Base-by-base conservation (phyloP, 495 filamentous ascomycete genomes). In the Hyaloscypha variabilis region DNA sequence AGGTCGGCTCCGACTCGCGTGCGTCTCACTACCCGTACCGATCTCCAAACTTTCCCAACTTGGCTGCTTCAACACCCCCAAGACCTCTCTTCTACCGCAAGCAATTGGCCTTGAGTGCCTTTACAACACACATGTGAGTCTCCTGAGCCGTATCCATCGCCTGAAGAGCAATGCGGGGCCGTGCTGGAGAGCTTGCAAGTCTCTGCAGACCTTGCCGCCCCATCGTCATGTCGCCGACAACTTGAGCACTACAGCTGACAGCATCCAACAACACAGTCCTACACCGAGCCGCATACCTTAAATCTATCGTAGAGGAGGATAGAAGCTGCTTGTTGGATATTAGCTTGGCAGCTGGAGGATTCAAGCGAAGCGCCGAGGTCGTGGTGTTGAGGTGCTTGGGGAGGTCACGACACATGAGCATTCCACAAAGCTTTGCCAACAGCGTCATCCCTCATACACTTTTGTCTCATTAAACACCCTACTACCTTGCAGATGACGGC, bases 401-500 rank as follows among this genome's bases (percentile, higher is more conserved):
- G 66, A 53, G 49, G 58, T 60, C 23, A 53, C 4, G 24, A 57
- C 30, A 34, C n/a, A 31, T 51, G 36, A 63, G 58, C 65, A 65
- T 62, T 60, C 51, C 61, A 39, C 34, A 29, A 49, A 52, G 54
- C 17, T 49, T 46, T 54, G 30, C 34, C 52, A 50, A 46, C 31
- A 39, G 63, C 69, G 73, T 67, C 73, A 70, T 61, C 51, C 42
- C 56, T 26, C 66, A 29, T 46, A 62, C 34, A 65, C 64, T 26
- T 66, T 60, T 53, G 56, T 39, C 21, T 64, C 67, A 55, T 30
- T 8, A 24, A 17, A 52, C 63, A 49, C 56, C 51, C 64, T 63
- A 67, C 69, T 65, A 74, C 74, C 72, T 71, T 75, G 55, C 72
- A 73, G 72, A 99, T 99, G 95, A 99, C 95, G 85, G 95, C 95